Evolutionary conservation across 306 rosid genomes (phyloP), one percentile per base, ranked within the genome.

Genomic region (Trifolium subterraneum): DNA sequence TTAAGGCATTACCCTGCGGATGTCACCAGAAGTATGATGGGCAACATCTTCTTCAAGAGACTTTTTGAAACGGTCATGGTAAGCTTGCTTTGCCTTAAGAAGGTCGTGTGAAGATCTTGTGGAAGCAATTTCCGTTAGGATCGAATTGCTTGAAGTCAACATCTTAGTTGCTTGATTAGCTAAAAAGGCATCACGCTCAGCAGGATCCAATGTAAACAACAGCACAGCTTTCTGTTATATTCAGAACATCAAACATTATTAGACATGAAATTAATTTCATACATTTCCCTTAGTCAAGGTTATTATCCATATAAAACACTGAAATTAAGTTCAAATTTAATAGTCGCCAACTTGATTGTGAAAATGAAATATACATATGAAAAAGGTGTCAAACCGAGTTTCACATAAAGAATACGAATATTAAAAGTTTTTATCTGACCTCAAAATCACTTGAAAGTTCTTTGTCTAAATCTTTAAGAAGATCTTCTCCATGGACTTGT

Each of bases 21-120:
- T 68, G 78, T 84, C 87, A 15, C 90, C 94, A 38, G 87, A 60
- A 16, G 89, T 86, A 72, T 83, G 85, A 42, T 81, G 45, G 27
- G 97, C 94, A 75, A 88, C 87, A 63, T 91, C 97, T 70, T 91
- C 97, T 60, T 91, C 97, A 56, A 91, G 59, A 25, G 92, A 87
- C 79, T 64, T 81, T 63, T 87, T 85, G 64, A 65, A 88, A 68
- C 88, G 92, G 72, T 81, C 77, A 25, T 86, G 93, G 61, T 91
- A 91, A 22, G 89, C 89, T 72, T 87, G 86, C 79, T 83, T 88
- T 55, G 77, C 84, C 70, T 71, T 74, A 8, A 82, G 42, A 20
- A 90, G 87, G 36, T 88, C 89, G n/a, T 70, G 80, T 10, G 96
- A 69, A 75, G 90, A 80, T 82, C 93, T 83, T 8, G 89, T 82